Base-by-base conservation (phyloP, 1,284 basidiomycete genomes). In the Caloboletus inedulis region DNA sequence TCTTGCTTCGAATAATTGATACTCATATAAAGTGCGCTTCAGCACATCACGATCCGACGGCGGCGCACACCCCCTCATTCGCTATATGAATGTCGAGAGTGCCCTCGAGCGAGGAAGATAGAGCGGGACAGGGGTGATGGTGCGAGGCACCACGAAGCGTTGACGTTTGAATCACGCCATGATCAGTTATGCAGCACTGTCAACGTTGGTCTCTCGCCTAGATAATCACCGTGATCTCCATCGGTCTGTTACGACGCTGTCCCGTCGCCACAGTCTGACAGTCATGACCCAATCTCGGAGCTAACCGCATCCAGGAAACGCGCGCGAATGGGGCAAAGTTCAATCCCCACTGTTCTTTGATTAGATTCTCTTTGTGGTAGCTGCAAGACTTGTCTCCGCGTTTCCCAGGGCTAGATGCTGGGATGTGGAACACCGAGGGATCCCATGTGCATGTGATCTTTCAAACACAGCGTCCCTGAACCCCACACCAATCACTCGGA, bases 191-290 rank as follows among this genome's bases (percentile, higher is more conserved):
- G 25, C 23, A 23, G 18, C 39, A 19, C 46, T n/a, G 33, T 31
- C 29, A n/a, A 41, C 46, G 16, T 48, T 52, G 48, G 49, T 46
- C 42, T 43, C n/a, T 27, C 50, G 30, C 18, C 30, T 21, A 46
- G 46, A 61, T 64, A 56, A 66, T 65, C 52, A 47, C 66, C 64
- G 66, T 39, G 51, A 59, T 59, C 52, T 52, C 55, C 62, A 49
- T 50, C 47, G 14, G 54, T 33, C 53, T 36, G 47, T 63, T 59
- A n/a, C n/a, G n/a, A n/a, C n/a, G n/a, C n/a, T n/a, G n/a, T n/a
- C n/a, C n/a, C n/a, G n/a, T n/a, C n/a, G n/a, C n/a, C n/a, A n/a
- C n/a, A n/a, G n/a, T n/a, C n/a, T n/a, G n/a, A 45, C 23, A 34
- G 33, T 39, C 25, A 45, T 41, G n/a, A 43, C 19, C 7, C 34